A percentile compares a stretch with the other conserved stretches of the same genome.
Evolutionary conservation across 2,329 filamentous ascomycete genomes (phyloP).

Genomic region (Ceratocystis papillata): DNA sequence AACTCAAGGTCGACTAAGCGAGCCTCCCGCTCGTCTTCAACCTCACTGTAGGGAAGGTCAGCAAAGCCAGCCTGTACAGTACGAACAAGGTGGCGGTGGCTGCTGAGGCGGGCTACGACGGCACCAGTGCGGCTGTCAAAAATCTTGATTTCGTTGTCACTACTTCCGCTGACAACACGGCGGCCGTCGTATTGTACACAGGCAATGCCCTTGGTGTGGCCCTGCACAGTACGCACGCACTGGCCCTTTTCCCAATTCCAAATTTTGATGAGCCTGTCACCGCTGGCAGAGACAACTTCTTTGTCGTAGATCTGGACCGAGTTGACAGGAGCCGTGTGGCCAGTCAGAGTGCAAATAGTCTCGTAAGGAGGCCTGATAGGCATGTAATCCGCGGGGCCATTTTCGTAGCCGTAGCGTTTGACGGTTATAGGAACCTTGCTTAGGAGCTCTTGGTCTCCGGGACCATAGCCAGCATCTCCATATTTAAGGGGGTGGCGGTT

Average conservation of each 20-base stretch:
- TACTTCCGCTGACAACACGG: slow-evolving; percentile 89
- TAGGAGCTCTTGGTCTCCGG: slow-evolving; percentile 30
- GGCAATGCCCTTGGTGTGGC: slow-evolving; percentile 89
- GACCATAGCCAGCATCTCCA: slow-evolving; percentile 47
- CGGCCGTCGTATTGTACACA: slow-evolving; percentile 94
- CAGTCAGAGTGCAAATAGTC: slow-evolving; percentile 67
- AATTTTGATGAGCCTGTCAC: slow-evolving; percentile 84
- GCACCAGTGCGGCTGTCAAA: slow-evolving; percentile 79
- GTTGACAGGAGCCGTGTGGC: slow-evolving; percentile 87
- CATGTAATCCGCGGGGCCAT: slow-evolving; percentile 37
- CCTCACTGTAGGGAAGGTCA: slow-evolving; percentile 68
- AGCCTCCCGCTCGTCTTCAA: slow-evolving; percentile 64
- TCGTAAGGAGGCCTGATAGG: slow-evolving; percentile 55
- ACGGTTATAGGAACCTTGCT: slow-evolving; percentile 44
- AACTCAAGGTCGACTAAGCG: slow-evolving; percentile 62
- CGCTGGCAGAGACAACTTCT: slow-evolving; percentile 88
- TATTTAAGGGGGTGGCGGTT: slow-evolving; percentile 60
- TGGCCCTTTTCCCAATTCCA: slow-evolving; percentile 80
- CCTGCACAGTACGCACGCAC: slow-evolving; percentile 67
- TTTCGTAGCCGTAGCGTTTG: slow-evolving; percentile 45
- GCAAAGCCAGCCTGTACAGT: slow-evolving; percentile 94
- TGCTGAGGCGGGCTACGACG: slow-evolving; percentile 77
- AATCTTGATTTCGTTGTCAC: slow-evolving; percentile 90
- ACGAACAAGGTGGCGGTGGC: slow-evolving; percentile 74
- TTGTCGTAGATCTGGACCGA: slow-evolving; percentile 81